These are phyloP conservation scores for Paralagenidium karlingii DNA, from an alignment of 352 stramenopile genomes.

Conservation along the genomic window DNA sequence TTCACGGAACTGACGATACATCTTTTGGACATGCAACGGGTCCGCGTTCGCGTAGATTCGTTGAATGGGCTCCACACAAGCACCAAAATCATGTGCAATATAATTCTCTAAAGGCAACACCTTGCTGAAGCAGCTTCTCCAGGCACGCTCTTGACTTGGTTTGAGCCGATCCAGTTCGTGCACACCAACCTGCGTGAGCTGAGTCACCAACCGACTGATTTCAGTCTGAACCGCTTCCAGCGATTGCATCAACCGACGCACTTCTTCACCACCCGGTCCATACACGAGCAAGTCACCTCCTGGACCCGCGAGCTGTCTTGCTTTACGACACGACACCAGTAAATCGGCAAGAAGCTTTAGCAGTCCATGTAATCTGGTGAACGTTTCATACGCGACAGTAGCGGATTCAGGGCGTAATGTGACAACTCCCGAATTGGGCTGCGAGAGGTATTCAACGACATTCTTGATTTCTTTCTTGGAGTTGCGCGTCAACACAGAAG, in stretches of 20 bases:
- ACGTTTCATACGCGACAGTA: slow-evolving; percentile 48
- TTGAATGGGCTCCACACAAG: slow-evolving; percentile 74
- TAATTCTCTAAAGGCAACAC: slow-evolving; percentile 74
- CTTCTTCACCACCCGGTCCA: slow-evolving; percentile 65
- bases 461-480: slow-evolving; percentile 9
- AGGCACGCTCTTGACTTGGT: slow-evolving; percentile 74
- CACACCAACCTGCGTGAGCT: slow-evolving; percentile 70
- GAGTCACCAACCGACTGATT: slow-evolving; percentile 61
- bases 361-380: slow-evolving; percentile 61
- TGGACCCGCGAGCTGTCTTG: slow-evolving; percentile 58
- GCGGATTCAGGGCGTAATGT: slow-evolving; percentile 41
- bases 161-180: slow-evolving; percentile 76
- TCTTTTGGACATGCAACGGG: slow-evolving; percentile 66
- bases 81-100: slow-evolving; percentile 70
- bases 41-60: slow-evolving; percentile 78
- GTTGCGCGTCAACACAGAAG: slow-evolving; percentile 41
- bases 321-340: slow-evolving; percentile 73
- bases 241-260: slow-evolving; percentile 72
- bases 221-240: slow-evolving; percentile 66
- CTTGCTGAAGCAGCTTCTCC: slow-evolving; percentile 78
- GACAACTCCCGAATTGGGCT: slow-evolving; percentile 67
- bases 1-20: slow-evolving; percentile 80
- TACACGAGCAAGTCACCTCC: slow-evolving; percentile 78
- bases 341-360: slow-evolving; percentile 74
- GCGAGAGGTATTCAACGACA: slow-evolving; percentile 42